Percentiles rank a stretch among this genome's conserved stretches.
Evolutionary conservation across 345 rosid genomes (phyloP).

Genomic region (Dipteronia dyeriana): DNA sequence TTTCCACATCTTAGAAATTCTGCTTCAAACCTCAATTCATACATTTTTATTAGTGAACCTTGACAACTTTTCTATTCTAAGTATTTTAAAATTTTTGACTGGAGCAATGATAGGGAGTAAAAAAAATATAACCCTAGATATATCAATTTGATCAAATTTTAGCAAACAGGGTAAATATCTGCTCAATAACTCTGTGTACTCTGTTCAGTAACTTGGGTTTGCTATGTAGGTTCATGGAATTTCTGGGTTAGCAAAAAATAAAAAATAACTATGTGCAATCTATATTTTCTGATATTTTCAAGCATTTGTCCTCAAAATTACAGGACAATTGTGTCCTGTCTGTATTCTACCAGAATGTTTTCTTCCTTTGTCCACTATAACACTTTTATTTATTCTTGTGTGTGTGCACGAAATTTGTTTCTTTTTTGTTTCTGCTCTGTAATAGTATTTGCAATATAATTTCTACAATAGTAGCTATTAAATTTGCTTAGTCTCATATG

Average conservation of each 20-base stretch:
- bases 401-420: background rate
- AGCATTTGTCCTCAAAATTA: background rate
- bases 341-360: background rate
- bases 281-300: background rate
- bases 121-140: too few species aligned
- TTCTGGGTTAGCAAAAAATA: too few species aligned
- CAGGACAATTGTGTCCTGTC: background rate
- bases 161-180: background rate
- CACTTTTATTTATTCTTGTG: background rate
- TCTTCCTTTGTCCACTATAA: background rate
- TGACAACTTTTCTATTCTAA: background rate
- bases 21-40: background rate
- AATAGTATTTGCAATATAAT: background rate
- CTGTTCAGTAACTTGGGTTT: too few species aligned
- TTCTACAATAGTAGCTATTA: background rate
- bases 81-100: background rate
- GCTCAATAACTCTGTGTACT: background rate
- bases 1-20: background rate
- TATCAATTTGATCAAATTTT: background rate
- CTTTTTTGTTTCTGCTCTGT: background rate
- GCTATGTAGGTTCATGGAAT: too few species aligned
- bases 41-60: background rate
- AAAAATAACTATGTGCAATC: background rate
- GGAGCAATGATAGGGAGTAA: background rate
- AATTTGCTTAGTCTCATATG: background rate